phyloP scores from a whole-genome alignment of 768 basidiomycete species.

The Lentinula sp. region DNA sequence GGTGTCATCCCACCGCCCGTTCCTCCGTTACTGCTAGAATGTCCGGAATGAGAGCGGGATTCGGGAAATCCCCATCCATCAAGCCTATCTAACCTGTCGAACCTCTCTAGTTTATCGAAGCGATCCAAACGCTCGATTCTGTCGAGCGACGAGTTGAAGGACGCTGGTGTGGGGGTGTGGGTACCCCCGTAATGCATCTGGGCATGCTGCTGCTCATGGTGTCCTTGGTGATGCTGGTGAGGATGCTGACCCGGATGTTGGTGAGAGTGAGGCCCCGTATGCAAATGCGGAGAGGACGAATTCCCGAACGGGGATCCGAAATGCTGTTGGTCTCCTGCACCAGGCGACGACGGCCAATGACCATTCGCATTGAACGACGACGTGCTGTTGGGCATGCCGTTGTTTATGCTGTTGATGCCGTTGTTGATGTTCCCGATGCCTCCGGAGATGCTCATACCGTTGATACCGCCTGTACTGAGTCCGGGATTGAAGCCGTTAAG shows the following conservation, averaged over 20 bases:
- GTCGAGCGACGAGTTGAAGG: not conserved
- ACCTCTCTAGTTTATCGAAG: not conserved
- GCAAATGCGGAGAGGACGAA: not conserved
- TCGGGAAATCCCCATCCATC: not conserved
- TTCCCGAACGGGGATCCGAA: not conserved
- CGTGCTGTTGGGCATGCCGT: not conserved
- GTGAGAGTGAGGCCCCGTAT: not conserved
- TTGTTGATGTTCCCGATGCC: not conserved
- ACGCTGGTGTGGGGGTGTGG: not conserved
- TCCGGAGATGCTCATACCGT: not conserved
- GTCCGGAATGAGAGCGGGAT: conserved; percentile 5
- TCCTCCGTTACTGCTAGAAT: conserved; percentile 4
- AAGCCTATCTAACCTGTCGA: not conserved
- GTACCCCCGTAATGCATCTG: not conserved
- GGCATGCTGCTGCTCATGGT: not conserved
- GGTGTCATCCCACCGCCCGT: not conserved
- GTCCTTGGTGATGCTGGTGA: not conserved
- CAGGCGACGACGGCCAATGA: not conserved
- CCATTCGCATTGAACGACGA: not conserved
- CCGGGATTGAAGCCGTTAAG: no score
- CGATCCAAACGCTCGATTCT: not conserved
- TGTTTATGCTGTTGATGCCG: not conserved
- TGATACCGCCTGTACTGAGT: no score
- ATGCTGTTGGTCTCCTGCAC: not conserved
- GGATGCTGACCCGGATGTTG: not conserved